Evolutionary conservation across 2,329 filamentous ascomycete genomes (phyloP).

Genomic region (Berkeleyomyces basicola): DNA sequence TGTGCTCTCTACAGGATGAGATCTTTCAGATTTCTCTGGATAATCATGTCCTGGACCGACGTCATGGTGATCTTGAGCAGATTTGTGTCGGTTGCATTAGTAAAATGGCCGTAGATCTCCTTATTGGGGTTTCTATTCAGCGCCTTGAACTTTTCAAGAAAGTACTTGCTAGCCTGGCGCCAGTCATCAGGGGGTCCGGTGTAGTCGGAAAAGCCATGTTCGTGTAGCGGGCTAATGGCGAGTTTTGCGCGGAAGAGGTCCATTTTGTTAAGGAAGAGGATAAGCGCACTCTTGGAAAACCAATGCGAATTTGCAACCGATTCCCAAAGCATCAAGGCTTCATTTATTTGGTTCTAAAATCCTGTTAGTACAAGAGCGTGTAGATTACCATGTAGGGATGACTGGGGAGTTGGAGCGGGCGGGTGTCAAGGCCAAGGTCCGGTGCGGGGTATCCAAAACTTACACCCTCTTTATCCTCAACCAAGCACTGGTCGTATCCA

Average conservation of each 20-base stretch:
- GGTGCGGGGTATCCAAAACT: conserved; percentile 23
- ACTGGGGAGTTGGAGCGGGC: too few relatives aligned
- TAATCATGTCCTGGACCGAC: conserved; percentile 76
- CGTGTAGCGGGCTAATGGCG: conserved; percentile 49
- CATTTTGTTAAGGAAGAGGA: conserved; percentile 78
- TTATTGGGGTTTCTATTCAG: conserved; percentile 53
- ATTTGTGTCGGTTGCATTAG: conserved; percentile 50
- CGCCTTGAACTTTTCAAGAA: conserved; percentile 63
- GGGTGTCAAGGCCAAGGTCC: too few relatives aligned
- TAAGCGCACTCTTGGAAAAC: conserved; percentile 68
- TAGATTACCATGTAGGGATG: too few relatives aligned
- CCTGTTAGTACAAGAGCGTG: too few relatives aligned
- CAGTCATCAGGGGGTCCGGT: conserved; percentile 53
- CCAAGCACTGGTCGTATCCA: conserved; percentile 88
- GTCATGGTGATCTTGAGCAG: conserved; percentile 74
- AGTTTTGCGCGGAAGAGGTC: conserved; percentile 71
- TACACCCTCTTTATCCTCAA: conserved; percentile 92
- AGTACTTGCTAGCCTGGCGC: conserved; percentile 63
- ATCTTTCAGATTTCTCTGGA: conserved; percentile 67
- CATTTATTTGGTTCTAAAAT: conserved; percentile 72
- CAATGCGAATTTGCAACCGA: conserved; percentile 74
- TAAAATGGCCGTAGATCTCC: conserved; percentile 47
- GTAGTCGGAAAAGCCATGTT: conserved; percentile 65
- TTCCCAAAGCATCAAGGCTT: conserved; percentile 74
- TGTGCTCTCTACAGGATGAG: conserved; percentile 43